phyloP scores from a whole-genome alignment of 345 rosid species.

The Euphorbia pulcherrima region DNA sequence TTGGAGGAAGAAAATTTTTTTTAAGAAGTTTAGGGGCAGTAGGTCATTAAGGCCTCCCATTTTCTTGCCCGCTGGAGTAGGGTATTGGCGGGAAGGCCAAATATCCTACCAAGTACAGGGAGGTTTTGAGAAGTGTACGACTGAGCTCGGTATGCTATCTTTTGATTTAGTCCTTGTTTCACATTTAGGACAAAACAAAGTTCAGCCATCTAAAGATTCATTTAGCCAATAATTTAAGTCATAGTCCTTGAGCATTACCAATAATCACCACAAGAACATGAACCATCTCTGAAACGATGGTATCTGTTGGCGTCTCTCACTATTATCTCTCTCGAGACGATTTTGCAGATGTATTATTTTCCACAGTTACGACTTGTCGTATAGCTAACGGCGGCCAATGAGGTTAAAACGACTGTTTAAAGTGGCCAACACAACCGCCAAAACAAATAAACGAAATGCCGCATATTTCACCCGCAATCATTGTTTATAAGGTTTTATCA shows the following conservation, averaged over 20 bases:
- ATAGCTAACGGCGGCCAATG: neutral
- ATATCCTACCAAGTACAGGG: too few relatives aligned
- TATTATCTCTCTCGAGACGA: constrained; percentile 53
- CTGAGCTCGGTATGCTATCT: too few relatives aligned
- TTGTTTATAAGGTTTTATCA: constrained; percentile 5
- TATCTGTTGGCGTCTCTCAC: constrained; percentile 58
- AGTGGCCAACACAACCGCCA: neutral
- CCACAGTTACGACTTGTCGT: neutral
- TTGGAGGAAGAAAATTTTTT: too few relatives aligned
- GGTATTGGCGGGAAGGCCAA: too few relatives aligned
- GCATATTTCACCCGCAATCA: too few relatives aligned
- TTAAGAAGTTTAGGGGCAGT: too few relatives aligned
- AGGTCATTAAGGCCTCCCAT: too few relatives aligned
- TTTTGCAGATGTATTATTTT: constrained; percentile 39
- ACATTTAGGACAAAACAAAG: neutral
- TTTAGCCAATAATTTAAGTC: neutral
- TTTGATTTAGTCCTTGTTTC: too few relatives aligned
- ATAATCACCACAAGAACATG: constrained; percentile 64
- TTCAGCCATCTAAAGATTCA: neutral
- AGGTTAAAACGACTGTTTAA: neutral
- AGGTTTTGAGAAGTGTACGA: too few relatives aligned
- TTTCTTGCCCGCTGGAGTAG: too few relatives aligned
- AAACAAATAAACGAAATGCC: too few relatives aligned
- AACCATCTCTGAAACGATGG: constrained; percentile 61
- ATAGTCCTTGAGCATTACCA: constrained; percentile 30